Evolutionary conservation across 345 rosid genomes (phyloP).

Genomic region (Gossypium stocksii): DNA sequence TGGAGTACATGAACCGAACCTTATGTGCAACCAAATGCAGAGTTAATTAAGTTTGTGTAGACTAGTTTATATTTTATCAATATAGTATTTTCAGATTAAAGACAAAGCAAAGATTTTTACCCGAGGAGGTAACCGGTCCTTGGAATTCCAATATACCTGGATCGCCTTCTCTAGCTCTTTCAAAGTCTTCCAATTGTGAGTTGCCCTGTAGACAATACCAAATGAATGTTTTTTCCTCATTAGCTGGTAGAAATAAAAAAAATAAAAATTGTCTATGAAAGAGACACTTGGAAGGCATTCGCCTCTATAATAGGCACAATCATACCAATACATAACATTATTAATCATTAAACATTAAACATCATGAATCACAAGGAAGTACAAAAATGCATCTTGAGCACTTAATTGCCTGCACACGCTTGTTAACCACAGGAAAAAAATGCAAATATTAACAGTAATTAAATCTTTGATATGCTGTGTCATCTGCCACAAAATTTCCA

Average conservation of each 20-base stretch:
- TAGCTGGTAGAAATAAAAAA: background rate
- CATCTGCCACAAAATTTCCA: background rate
- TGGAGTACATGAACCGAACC: no score
- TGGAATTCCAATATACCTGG: conserved; percentile 70
- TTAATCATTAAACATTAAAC: background rate
- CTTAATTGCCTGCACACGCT: background rate
- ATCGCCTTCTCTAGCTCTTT: conserved; percentile 86
- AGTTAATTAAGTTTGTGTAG: no score
- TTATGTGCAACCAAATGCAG: no score
- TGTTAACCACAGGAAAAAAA: background rate
- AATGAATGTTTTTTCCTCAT: background rate
- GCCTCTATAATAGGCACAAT: background rate
- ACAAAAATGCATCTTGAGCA: background rate
- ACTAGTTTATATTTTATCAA: no score
- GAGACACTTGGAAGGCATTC: background rate
- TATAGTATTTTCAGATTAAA: no score
- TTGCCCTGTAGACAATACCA: conserved; percentile 47
- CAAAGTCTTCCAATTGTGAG: conserved; percentile 77
- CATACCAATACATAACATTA: no score
- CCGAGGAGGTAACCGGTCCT: conserved; percentile 82
- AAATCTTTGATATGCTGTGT: background rate
- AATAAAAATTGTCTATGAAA: background rate
- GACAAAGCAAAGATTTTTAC: no score
- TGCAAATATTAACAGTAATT: background rate
- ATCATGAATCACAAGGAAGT: background rate